phyloP scores from a whole-genome alignment of 257 asterid species.

The Capsicum chinense region DNA sequence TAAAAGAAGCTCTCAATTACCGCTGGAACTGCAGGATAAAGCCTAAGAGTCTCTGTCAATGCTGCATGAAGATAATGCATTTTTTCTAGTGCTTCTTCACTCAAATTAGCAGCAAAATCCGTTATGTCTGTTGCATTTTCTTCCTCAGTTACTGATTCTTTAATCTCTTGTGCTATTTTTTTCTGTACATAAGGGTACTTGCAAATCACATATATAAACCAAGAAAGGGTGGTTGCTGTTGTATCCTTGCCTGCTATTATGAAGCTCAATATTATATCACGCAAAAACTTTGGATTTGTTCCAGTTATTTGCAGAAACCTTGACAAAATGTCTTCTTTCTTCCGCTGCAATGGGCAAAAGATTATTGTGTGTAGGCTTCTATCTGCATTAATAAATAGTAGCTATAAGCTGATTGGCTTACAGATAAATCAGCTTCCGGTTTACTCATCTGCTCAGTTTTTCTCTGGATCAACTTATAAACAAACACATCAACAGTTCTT shows the following conservation, averaged over 20 bases:
- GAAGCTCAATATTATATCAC: constrained; percentile 64
- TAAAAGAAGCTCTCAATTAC: constrained; percentile 38
- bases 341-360: constrained; percentile 42
- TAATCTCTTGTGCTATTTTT: constrained; percentile 51
- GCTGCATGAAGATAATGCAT: constrained; percentile 69
- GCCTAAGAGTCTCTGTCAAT: constrained; percentile 64
- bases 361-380: constrained; percentile 16
- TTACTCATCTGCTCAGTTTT: constrained; percentile 47
- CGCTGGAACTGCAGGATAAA: constrained; percentile 72
- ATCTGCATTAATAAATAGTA: not conserved
- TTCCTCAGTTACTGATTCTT: constrained; percentile 31
- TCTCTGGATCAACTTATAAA: constrained; percentile 51
- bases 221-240: constrained; percentile 55
- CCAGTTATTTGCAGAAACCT: constrained; percentile 51
- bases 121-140: constrained; percentile 31
- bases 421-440: constrained; percentile 43
- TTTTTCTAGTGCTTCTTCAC: constrained; percentile 55
- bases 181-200: constrained; percentile 61
- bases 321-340: constrained; percentile 64
- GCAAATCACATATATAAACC: constrained; percentile 62
- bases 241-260: constrained; percentile 68
- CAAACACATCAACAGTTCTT: constrained; percentile 53
- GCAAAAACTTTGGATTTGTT: constrained; percentile 50
- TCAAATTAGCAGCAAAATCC: constrained; percentile 47
- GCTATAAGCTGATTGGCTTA: constrained; percentile 35